Base-by-base conservation (phyloP, 2,329 filamentous ascomycete genomes). In the Diaporthe helianthi region DNA sequence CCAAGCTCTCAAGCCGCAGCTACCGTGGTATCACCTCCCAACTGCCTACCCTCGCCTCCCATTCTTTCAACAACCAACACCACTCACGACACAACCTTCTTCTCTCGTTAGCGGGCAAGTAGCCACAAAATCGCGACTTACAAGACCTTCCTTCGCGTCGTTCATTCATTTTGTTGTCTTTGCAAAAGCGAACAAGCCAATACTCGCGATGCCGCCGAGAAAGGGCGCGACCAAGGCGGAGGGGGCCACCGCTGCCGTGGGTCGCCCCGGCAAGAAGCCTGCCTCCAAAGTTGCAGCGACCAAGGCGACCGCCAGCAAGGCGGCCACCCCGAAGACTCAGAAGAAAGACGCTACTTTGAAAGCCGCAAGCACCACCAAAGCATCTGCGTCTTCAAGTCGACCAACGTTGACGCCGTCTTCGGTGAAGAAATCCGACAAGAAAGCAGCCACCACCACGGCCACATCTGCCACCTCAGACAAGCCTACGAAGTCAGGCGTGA, bases 191-290 rank as follows among this genome's bases (percentile, higher is more conserved):
- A 69, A 41, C 41, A 70, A 38, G 60, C 69, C 33, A 67, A 66
- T 65, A 12, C 65, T 64, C 33, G 49, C 49, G 33, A 19, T 61
- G n/a, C 54, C 47, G 49, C 41, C 61, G 31, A 64, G 73, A 67
- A 73, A 76, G 38, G 58, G 73, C 3, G 67, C 72, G 4, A 3
- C 71, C 26, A 69, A 72, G 53, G 74, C 44, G 41, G 29, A 24
- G 3, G 58, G 15, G 58, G 41, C 1, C 38, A 47, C 24, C 55
- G 47, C 17, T 10, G 17, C 36, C 24, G 19, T 36, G 8, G 22
- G 73, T 36, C 36, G 63, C 1, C 53, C 75, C 26, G 65, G 73
- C 15, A 75, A 76, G 64, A 73, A 64, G 13, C 2, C 41, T 3
- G 26, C 26, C 29, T 6, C 55, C 41, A 47, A 22, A n/a, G 26